Evolutionary conservation across 1,284 basidiomycete species (phyloP), one percentile per base, ranked within the genome.

Genomic region (Peniophora sp.): DNA sequence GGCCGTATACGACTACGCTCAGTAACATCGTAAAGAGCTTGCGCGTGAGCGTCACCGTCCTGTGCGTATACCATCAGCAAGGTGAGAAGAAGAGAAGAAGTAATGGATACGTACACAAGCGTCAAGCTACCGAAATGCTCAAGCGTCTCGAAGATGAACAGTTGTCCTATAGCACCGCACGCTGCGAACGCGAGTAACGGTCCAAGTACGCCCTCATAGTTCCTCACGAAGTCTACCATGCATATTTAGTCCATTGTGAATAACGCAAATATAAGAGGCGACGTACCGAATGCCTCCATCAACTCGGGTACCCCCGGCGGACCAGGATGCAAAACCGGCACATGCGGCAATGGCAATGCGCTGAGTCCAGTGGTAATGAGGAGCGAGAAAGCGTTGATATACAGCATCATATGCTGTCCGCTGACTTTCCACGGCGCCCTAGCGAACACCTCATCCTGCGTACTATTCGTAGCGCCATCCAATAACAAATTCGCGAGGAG

Each of bases 381-480:
- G 1, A 91, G 89, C 64, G 86, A 86, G 68, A 93, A 85, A 25
- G 85, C 62, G 65, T 96, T 96, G 68, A 97, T 97, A 81, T 86
- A 96, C 65, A 99, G 86, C 97, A 99, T 99, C 94, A 99, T 97
- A 66, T 99, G 96, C 65, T 97, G 94, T 3, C 97, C 97, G 0
- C 85, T 83, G 19, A 95, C 81, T 38, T 79, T 77, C 69, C 85
- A 82, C 17, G 44, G 44, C 23, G 44, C 17, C 20, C 75, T 71
- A 36, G 81, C 73, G 67, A 99, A 99, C 55, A 99, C 89, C 69
- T 98, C 90, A 66, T 99, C 97, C 68, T 99, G 97, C 2, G 95
- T 97, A n/a, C 92, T 92, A 72, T 99, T 98, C 51, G 89, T 90
- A 38, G 91, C 83, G 20, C 97, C 97, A 65, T 99, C 97, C 47